Percentiles rank a stretch among this genome's conserved stretches.
Conservation (phyloP, 805 yeast species). For the Kluyveromyces aestuarii region DNA sequence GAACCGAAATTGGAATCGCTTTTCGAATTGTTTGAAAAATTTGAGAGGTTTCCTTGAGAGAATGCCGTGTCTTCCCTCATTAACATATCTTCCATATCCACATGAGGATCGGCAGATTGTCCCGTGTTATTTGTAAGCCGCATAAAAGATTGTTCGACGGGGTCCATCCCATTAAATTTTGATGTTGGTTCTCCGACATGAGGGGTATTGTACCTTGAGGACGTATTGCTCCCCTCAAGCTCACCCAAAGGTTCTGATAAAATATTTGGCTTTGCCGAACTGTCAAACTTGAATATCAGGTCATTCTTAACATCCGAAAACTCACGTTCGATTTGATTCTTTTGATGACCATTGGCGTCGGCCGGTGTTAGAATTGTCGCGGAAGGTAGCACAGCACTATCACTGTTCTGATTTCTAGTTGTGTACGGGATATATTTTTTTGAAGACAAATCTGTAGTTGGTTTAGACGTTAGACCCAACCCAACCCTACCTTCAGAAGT, state of each 20-base stretch:
- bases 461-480: too few relatives aligned
- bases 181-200: not conserved
- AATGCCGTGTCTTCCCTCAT: constrained; percentile 1
- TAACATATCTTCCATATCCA: not conserved
- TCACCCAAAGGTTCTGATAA: not conserved
- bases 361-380: not conserved
- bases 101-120: not conserved
- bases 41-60: constrained; percentile 1
- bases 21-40: not conserved
- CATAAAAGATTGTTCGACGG: constrained; percentile 26
- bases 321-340: not conserved
- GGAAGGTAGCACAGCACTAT: not conserved
- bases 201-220: constrained; percentile 1
- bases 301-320: not conserved
- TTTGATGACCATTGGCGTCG: not conserved
- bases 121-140: constrained; percentile 18
- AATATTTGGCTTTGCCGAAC: not conserved
- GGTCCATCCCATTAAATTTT: constrained; percentile 9
- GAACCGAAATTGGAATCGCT: not conserved
- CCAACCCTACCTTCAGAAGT: too few relatives aligned
- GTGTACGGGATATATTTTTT: not conserved
- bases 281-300: not conserved
- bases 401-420: not conserved
- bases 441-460: not conserved
- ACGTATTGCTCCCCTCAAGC: not conserved